Base-by-base conservation (phyloP, 2,329 filamentous ascomycete genomes). In the Juglanconis oblonga region DNA sequence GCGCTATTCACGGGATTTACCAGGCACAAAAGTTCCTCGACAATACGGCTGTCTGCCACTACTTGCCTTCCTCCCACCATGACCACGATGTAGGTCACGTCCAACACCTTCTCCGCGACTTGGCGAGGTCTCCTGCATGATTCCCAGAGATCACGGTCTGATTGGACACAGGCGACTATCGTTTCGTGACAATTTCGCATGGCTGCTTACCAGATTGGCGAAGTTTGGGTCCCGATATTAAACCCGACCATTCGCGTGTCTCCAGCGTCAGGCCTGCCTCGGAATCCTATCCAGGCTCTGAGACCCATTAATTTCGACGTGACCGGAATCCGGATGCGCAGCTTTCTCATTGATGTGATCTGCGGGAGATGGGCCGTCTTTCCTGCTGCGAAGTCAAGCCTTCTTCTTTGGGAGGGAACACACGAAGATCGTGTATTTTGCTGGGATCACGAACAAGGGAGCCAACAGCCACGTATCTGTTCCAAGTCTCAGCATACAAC, bases 141-240 rank as follows among this genome's bases (percentile, higher is more conserved):
- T 47, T 17, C 14, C 44, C 44, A n/a, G n/a, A 17, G 7, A 47
- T 17, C 17, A 17, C 24, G 24, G 24, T 24, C 24, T 24, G 24
- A 24, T 24, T 24, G 24, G 24, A 24, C 2, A 24, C 24, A 24
- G 33, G 49, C 49, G 33, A 32, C 14, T 32, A 38, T 38, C 49
- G 49, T 24, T 36, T 52, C 33, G 33, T 33, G n/a, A 52, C 29
- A 17, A 38, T 38, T 52, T 17, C 33, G 38, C 49, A 13, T 9
- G 29, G 14, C 17, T 11, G 42, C 44, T 33, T 24, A 36, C 45
- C 35, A 17, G 31, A 36, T 14, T 32, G 14, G 17, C 40, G 49
- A 61, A 61, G 52, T 62, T 48, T 56, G 56, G 56, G 38, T 55
- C 56, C 31, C 52, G 57, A 52, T 52, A 62, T 62, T 58, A 52